Percentiles rank a stretch among this genome's conserved stretches.
Evolutionary conservation across 192 early-diverging fungal genomes (phyloP).

Genomic region (Dispira parvispora): DNA sequence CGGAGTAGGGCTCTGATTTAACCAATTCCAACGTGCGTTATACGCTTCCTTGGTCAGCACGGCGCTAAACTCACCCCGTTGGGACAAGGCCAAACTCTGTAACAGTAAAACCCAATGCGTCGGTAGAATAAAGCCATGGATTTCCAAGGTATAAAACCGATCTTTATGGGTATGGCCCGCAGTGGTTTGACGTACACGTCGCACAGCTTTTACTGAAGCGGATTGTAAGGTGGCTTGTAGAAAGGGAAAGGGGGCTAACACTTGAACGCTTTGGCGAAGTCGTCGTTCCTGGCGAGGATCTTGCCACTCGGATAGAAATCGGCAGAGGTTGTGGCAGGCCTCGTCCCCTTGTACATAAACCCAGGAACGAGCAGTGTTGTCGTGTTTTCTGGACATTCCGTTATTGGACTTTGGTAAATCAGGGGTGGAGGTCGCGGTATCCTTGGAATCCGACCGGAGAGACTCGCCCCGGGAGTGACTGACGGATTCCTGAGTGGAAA

Average conservation of each 20-base stretch:
- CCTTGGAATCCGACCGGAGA: too few species aligned
- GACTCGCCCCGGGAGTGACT: too few species aligned
- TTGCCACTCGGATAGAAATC: neutral
- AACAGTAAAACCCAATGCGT: neutral
- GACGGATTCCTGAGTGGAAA: neutral
- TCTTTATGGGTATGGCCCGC: neutral
- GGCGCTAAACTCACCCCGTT: neutral
- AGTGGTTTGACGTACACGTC: neutral
- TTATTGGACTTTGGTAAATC: too few species aligned
- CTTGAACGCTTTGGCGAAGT: neutral
- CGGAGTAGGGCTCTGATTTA: too few species aligned
- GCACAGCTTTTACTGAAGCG: neutral
- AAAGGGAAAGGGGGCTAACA: slow-evolving; percentile 5
- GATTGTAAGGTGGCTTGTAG: neutral
- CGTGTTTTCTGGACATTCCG: too few species aligned
- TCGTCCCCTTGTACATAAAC: too few species aligned
- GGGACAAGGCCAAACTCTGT: neutral
- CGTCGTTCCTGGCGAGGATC: slow-evolving; percentile 1
- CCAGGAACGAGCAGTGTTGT: too few species aligned
- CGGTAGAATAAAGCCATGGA: neutral
- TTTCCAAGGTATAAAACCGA: neutral
- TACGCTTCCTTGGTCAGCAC: neutral
- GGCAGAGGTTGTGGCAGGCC: neutral
- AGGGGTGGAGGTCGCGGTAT: too few species aligned
- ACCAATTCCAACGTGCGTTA: too few species aligned